Evolutionary conservation across 2,329 filamentous ascomycete genomes (phyloP), one percentile per base, ranked within the genome.

Genomic region (Teratosphaeria viscida): DNA sequence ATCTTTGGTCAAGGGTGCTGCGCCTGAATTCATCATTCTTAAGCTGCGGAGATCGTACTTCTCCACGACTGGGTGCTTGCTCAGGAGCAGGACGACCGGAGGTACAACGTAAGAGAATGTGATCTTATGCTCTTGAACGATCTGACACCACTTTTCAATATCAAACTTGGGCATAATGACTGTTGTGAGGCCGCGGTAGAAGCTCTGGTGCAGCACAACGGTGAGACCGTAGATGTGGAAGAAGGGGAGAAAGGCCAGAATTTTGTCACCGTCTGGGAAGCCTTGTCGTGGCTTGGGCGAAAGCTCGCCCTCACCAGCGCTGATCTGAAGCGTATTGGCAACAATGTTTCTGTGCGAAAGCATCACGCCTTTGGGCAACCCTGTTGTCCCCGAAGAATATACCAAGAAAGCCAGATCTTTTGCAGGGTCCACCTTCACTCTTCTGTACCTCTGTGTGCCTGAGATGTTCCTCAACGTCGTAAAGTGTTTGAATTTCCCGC

Each of bases 181-280:
- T 0, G 87, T 79, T 59, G 84, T 79, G 57, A 86, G 77, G 6
- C 89, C 90, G 26, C 78, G 77, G 72, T 85, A 85, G 12, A 90
- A 74, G 37, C 84, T 77, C 68, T 85, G 80, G 62, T 94, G 84
- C 37, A 95, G 79, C 49, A 91, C 81, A 66, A 83, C 87, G 12
- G 85, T 88, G 27, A 95, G 81, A 7, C 88, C 88, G 69, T 95
- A 96, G 63, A 95, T 92, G 71, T 96, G 91, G 75, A 91, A 96
- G 73, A 96, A 94, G 0, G 92, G 92, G 11, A 96, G 74, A 60
- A 95, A 87, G 1, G 88, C 89, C 6, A 96, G 74, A 34, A 94
- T 77, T 61, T 82, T 84, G 70, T 96, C 92, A 11, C 84, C 84
- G 68, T 82, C 81, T 2, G 77, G 70, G 0, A 82, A 81, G 57